A percentile compares a stretch with the other conserved stretches of the same genome.
phyloP scores from a whole-genome alignment of 179 eudicot species.

The Spergularia azorica region DNA sequence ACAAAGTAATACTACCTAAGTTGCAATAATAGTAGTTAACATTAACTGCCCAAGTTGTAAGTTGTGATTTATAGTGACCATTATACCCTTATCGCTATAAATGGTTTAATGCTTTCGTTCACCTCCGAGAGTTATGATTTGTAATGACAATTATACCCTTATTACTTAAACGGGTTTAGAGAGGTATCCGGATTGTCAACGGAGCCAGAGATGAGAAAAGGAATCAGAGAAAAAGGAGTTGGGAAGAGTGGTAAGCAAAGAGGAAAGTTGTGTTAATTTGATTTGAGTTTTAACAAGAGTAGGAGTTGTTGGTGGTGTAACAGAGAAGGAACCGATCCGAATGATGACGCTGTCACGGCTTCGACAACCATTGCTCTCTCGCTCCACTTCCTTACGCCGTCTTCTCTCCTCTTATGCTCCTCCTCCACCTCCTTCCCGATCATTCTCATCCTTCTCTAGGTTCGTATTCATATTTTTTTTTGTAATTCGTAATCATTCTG shows the following conservation, averaged over 20 bases:
- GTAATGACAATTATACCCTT: no score
- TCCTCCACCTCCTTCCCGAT: constrained; percentile 15
- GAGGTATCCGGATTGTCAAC: neutral
- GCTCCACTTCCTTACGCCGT: constrained; percentile 54
- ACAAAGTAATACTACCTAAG: no score
- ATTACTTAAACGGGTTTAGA: no score
- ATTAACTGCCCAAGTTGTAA: no score
- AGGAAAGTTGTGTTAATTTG: neutral
- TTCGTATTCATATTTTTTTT: neutral
- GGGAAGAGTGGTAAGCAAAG: neutral
- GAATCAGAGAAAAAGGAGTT: no score
- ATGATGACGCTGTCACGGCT: constrained; percentile 72
- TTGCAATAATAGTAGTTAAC: no score
- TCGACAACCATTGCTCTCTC: constrained; percentile 56
- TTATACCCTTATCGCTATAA: no score
- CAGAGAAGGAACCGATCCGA: constrained; percentile 1
- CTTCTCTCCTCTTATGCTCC: constrained; percentile 29
- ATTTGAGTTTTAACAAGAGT: neutral
- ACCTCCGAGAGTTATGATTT: no score
- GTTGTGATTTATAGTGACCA: no score
- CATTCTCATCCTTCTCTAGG: constrained; percentile 18
- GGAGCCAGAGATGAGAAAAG: neutral
- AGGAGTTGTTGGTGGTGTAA: no score
- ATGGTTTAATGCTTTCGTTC: no score
- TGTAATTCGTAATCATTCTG: neutral